Evolutionary conservation across 345 rosid genomes (phyloP).

Genomic region (rapeseed (Brassica napus)): DNA sequence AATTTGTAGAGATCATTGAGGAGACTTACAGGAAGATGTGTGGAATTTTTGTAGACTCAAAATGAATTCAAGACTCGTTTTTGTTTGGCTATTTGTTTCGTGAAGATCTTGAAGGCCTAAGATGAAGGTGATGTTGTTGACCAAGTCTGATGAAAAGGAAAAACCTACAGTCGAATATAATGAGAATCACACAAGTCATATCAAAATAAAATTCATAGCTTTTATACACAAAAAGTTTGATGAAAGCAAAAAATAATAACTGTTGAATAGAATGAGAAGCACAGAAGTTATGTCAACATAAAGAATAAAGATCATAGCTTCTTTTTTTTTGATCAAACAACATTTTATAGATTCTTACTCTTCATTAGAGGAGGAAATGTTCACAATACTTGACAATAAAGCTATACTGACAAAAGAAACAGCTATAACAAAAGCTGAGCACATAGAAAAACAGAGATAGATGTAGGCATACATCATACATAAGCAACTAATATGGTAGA

Average conservation of each 20-base stretch:
- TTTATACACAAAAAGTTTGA: background rate
- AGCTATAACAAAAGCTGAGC: too few species aligned
- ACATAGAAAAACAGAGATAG: too few species aligned
- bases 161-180: background rate
- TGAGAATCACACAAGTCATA: background rate
- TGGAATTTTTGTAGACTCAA: constrained; percentile 20
- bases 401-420: too few species aligned
- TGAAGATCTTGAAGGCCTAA: constrained; percentile 8
- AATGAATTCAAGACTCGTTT: background rate
- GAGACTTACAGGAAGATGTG: constrained; percentile 24
- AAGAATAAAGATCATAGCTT: too few species aligned
- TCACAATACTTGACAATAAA: too few species aligned
- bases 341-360: too few species aligned
- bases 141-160: constrained; percentile 14
- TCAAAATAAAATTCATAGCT: background rate
- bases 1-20: background rate
- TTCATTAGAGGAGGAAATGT: too few species aligned
- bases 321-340: too few species aligned
- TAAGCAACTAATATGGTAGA: too few species aligned
- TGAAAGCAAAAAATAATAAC: background rate
- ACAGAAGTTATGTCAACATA: background rate
- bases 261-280: background rate
- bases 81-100: constrained; percentile 8
- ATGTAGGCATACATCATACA: too few species aligned
- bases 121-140: constrained; percentile 32